Evolutionary conservation across 345 rosid genomes (phyloP).

Genomic region (Eucalyptus cladocalyx): DNA sequence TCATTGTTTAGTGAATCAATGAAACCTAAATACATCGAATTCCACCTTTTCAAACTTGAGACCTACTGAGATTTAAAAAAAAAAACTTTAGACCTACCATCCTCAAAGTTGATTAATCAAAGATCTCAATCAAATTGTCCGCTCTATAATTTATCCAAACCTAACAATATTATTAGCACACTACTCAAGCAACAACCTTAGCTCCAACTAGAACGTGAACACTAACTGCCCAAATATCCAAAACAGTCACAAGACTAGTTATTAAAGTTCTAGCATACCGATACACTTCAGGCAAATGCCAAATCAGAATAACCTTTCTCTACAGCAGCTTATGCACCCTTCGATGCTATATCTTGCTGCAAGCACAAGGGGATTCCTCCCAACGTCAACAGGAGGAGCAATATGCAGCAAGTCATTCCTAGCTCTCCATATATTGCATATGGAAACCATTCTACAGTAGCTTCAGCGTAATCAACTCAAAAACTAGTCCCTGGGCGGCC

Average conservation of each 20-base stretch:
- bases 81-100: no score
- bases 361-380: fast-evolving
- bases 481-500: fast-evolving
- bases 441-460: background rate
- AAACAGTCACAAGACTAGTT: background rate
- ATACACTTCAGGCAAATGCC: background rate
- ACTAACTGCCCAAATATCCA: background rate
- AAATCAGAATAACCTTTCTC: fast-evolving
- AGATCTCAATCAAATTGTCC: no score
- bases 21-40: no score
- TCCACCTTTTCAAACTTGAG: no score
- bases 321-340: background rate
- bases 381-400: background rate
- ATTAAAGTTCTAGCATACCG: background rate
- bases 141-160: no score
- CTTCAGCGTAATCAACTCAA: background rate
- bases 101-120: no score
- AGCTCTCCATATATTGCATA: background rate
- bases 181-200: background rate
- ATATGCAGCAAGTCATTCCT: background rate
- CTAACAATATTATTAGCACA: background rate
- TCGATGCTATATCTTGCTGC: background rate
- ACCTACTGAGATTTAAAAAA: no score
- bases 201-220: background rate
- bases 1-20: no score